Base-by-base conservation (phyloP, 148 eudicot species). In the Arctostaphylos glauca region DNA sequence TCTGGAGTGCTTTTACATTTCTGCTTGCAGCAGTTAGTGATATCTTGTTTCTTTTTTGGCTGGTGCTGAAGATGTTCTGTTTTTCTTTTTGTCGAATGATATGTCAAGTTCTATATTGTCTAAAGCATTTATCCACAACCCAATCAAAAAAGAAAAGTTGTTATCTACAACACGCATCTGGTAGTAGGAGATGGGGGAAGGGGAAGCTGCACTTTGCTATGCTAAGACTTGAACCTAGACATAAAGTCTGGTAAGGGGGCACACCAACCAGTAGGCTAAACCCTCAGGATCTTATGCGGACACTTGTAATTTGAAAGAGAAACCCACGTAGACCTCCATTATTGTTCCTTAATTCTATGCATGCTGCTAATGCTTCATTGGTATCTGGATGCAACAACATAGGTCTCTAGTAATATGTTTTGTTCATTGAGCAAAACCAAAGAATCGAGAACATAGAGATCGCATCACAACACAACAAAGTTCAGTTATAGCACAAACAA, bases 361-460 rank as follows among this genome's bases (percentile, higher is more conserved):
- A 19, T 73, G 76, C 23, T 73, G 53, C 12, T 47, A 73, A 73
- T 73, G 31, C 76, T 73, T 73, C 6, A 46, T 73, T 44, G 53
- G 50, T 16, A 46, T 46, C 2, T 73, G 23, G 21, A 47, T 73
- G 21, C 23, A 8, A 72, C 50, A 19, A 19, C 50, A 16, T 19
- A 44, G 48, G 76, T 47, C 76, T 47, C 12, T 66, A 4, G 8
- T 6, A 59, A 19, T 5, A 19, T 6, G 23, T 23, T 66, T 66
- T 66, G 44, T 12, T 10, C 31, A 21, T 21, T 62, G 67, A 21
- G 67, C 67, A 62, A 7, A 62, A 62, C 2, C 64, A 59, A 62
- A 62, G 67, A 12, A 62, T 59, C 21, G 5, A 54, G 16, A 19
- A 59, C 64, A 19, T 59, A 59, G 64, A 8, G 23, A 18, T 59